Evolutionary conservation across 441 rosid genomes (phyloP).

Genomic region (Syzygium syzygioides): DNA sequence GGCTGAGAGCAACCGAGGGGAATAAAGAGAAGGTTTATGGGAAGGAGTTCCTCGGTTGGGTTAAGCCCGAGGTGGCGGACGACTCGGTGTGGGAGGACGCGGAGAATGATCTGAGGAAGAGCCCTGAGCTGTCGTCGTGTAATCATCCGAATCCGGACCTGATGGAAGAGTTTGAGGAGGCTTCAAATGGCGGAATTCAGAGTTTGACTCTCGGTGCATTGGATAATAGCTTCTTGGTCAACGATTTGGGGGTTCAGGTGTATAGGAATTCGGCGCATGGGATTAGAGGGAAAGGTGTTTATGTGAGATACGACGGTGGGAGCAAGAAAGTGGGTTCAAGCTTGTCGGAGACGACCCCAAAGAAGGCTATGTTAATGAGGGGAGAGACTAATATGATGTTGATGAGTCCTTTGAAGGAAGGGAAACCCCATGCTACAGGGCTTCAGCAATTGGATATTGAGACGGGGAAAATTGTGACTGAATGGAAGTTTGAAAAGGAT

Average conservation of each 20-base stretch:
- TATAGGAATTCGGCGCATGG: conserved; percentile 53
- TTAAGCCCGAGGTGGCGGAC: conserved; percentile 60
- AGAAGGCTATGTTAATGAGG: conserved; percentile 63
- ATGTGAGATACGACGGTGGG: conserved; percentile 44
- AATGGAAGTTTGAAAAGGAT: conserved; percentile 72
- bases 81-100: conserved; percentile 71
- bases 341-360: conserved; percentile 29
- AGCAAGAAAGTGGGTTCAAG: conserved; percentile 10
- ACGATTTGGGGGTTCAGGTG: conserved; percentile 62
- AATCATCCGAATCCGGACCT: conserved; percentile 21
- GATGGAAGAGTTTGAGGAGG: conserved; percentile 66
- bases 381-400: conserved; percentile 78
- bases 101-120: conserved; percentile 26
- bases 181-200: conserved; percentile 62
- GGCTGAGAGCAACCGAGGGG: conserved; percentile 44
- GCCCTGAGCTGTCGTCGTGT: conserved; percentile 22
- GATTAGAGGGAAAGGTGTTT: conserved; percentile 54
- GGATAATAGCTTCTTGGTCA: conserved; percentile 68
- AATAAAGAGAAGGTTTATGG: conserved; percentile 54
- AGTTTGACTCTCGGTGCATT: conserved; percentile 58
- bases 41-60: conserved; percentile 67
- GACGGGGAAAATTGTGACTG: conserved; percentile 64
- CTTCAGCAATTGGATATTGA: conserved; percentile 65
- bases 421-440: conserved; percentile 42
- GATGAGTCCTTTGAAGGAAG: conserved; percentile 60